Evolutionary conservation across 75 land plant genomes (phyloP).

Genomic region (Gnetum montanum): DNA sequence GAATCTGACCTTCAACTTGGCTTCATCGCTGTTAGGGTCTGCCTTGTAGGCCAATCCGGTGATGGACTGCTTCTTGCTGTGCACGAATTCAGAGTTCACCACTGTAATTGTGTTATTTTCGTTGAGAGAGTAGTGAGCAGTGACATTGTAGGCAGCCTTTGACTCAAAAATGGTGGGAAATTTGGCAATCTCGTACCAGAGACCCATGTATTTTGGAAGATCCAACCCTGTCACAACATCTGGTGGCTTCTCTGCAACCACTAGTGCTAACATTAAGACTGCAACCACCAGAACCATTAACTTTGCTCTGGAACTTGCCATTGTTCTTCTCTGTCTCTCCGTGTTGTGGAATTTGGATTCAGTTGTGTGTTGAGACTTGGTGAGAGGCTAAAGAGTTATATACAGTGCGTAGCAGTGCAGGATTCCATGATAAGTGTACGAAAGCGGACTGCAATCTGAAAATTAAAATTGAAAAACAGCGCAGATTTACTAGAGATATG

Average conservation of each 20-base stretch:
- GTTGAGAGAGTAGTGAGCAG: conserved; percentile 69
- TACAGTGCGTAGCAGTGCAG: too few species aligned
- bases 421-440: too few species aligned
- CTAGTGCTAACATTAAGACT: too few species aligned
- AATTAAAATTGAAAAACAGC: too few species aligned
- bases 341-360: too few species aligned
- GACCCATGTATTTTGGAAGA: conserved; percentile 61
- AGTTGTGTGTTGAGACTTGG: too few species aligned
- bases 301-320: too few species aligned
- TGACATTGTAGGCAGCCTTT: conserved; percentile 45
- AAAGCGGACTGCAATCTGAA: too few species aligned
- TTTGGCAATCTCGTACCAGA: conserved; percentile 92
- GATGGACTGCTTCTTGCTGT: conserved; percentile 67
- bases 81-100: conserved; percentile 73
- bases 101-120: conserved; percentile 54
- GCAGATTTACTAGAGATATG: too few species aligned
- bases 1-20: conserved; percentile 85
- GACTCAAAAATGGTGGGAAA: conserved; percentile 73
- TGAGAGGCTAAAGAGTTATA: too few species aligned
- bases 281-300: too few species aligned
- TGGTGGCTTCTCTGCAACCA: conserved; percentile 24
- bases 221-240: conserved; percentile 60
- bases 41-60: conserved; percentile 80
- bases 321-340: too few species aligned
- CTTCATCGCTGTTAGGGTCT: conserved; percentile 67